Conservation (phyloP, 177 flowering plant genomes). For the Telopea speciosissima region DNA sequence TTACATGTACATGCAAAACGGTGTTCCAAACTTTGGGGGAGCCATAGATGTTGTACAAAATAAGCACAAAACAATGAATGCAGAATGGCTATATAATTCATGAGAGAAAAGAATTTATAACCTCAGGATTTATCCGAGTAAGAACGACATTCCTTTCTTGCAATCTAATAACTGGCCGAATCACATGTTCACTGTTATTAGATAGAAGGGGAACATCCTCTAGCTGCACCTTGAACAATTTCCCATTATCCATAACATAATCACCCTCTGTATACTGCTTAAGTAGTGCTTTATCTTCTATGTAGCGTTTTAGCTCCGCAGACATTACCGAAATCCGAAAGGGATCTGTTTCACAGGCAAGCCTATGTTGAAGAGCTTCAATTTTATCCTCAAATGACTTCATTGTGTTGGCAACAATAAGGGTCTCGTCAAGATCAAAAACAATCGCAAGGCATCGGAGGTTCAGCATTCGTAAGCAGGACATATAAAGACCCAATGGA, state of each 20-base stretch:
- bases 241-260: constrained; percentile 65
- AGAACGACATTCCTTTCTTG: constrained; percentile 76
- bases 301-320: constrained; percentile 73
- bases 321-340: constrained; percentile 58
- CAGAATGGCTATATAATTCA: background rate
- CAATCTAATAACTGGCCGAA: constrained; percentile 82
- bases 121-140: constrained; percentile 99
- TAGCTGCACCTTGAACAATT: constrained; percentile 40
- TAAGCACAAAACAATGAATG: background rate
- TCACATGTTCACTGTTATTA: constrained; percentile 42
- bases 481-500: constrained; percentile 50
- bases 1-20: too few species aligned
- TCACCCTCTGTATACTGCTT: constrained; percentile 80
- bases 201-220: constrained; percentile 65
- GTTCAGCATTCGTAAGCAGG: constrained; percentile 75
- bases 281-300: constrained; percentile 69
- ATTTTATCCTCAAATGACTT: constrained; percentile 93
- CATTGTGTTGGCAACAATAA: constrained; percentile 96
- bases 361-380: constrained; percentile 58
- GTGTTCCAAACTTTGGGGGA: too few species aligned
- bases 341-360: constrained; percentile 61
- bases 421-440: constrained; percentile 96
- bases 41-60: too few species aligned
- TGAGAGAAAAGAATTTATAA: constrained; percentile 18
- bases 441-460: constrained; percentile 78